Conservation (phyloP, 371 early-diverging fungal species). For the Mucor ambiguus region DNA sequence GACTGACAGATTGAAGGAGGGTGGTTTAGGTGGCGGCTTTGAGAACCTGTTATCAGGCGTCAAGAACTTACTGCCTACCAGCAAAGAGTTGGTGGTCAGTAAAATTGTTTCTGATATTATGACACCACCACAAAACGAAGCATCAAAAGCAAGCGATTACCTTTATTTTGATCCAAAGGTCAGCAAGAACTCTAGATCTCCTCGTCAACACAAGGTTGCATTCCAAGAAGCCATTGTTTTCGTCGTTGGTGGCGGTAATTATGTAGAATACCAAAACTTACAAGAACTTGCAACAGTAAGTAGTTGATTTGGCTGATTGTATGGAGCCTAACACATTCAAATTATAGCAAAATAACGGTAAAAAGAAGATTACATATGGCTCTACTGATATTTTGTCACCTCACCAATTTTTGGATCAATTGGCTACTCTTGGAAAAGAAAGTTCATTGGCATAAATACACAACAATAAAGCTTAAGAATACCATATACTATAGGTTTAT, state of each 20-base stretch:
- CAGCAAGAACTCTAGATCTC: slow-evolving; percentile 47
- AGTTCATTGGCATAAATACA: slow-evolving; percentile 19
- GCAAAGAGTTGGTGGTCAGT: slow-evolving; percentile 86
- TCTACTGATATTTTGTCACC: slow-evolving; percentile 94
- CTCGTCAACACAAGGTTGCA: slow-evolving; percentile 57
- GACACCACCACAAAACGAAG: slow-evolving; percentile 61
- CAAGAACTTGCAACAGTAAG: slow-evolving; percentile 80
- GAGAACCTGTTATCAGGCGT: slow-evolving; percentile 92
- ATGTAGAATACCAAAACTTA: slow-evolving; percentile 94
- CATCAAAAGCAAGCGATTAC: slow-evolving; percentile 77
- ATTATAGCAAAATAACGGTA: slow-evolving; percentile 58
- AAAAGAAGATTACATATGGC: slow-evolving; percentile 93
- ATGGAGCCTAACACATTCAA: neutral
- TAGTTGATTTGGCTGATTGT: neutral
- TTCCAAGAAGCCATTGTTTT: slow-evolving; percentile 95
- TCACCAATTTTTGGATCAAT: slow-evolving; percentile 82
- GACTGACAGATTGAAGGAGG: slow-evolving; percentile 78
- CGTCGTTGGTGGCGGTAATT: slow-evolving; percentile 96
- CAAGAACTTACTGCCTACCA: slow-evolving; percentile 89
- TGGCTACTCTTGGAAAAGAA: slow-evolving; percentile 64
- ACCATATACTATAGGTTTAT: neutral
- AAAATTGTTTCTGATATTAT: slow-evolving; percentile 86
- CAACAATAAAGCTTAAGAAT: neutral
- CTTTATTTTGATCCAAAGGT: slow-evolving; percentile 89
- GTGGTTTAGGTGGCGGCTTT: slow-evolving; percentile 80